These are phyloP conservation scores for Irpex sp. DNA, from an alignment of 1,284 basidiomycete species.

Conservation along the genomic window DNA sequence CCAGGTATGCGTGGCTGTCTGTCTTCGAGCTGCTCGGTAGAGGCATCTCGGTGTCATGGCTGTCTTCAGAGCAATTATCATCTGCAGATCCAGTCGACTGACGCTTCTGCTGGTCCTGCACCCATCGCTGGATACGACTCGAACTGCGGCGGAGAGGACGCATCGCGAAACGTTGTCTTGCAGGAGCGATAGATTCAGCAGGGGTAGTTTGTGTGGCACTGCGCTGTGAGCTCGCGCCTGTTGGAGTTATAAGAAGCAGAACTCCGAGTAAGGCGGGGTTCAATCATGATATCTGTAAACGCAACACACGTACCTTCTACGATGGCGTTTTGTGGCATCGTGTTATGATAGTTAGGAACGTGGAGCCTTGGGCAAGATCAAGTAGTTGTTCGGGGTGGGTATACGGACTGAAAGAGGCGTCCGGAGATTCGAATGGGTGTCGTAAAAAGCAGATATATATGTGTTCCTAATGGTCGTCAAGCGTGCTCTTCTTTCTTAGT, in stretches of 20 bases:
- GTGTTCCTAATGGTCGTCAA: background rate
- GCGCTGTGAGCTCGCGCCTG: slow-evolving; percentile 10
- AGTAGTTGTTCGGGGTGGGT: background rate
- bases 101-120: slow-evolving; percentile 51
- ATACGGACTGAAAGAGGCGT: background rate
- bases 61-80: slow-evolving; percentile 6
- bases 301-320: slow-evolving; percentile 8
- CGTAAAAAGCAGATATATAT: background rate
- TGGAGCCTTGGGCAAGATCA: background rate
- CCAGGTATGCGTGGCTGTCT: slow-evolving; percentile 43
- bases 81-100: slow-evolving; percentile 8
- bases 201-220: slow-evolving; percentile 19
- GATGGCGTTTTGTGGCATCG: slow-evolving; percentile 4
- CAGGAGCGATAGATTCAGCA: slow-evolving; percentile 3
- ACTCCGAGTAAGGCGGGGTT: background rate
- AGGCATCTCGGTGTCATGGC: slow-evolving; percentile 21
- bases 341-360: background rate
- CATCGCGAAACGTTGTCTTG: slow-evolving; percentile 17
- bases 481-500: background rate
- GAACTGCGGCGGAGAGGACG: slow-evolving; percentile 39
- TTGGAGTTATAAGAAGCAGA: background rate
- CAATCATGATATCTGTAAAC: background rate
- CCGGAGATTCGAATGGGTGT: background rate
- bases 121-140: slow-evolving; percentile 66
- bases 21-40: slow-evolving; percentile 23